phyloP scores from a whole-genome alignment of 345 rosid genomes.

The Stellera chamaejasme region DNA sequence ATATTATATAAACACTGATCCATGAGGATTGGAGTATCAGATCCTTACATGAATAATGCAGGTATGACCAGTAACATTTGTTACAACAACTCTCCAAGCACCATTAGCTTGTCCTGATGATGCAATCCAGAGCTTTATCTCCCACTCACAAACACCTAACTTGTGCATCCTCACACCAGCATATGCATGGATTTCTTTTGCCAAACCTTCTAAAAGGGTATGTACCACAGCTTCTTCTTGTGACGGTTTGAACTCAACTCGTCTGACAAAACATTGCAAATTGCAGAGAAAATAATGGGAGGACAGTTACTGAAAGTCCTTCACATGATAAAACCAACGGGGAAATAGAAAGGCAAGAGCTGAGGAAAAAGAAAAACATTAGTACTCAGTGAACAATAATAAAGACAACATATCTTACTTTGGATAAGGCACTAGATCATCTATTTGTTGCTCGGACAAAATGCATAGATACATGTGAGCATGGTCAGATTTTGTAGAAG shows the following conservation, averaged over 20 bases:
- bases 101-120: constrained; percentile 83
- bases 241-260: constrained; percentile 56
- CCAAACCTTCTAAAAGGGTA: constrained; percentile 67
- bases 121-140: constrained; percentile 90
- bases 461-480: constrained; percentile 96
- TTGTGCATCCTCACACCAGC: constrained; percentile 90
- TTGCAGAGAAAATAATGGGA: constrained; percentile 11
- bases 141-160: constrained; percentile 95
- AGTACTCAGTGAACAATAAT: background rate
- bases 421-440: constrained; percentile 83
- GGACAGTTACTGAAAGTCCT: background rate
- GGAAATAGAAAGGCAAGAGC: constrained; percentile 9
- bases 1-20: background rate
- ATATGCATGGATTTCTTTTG: constrained; percentile 64
- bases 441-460: constrained; percentile 76
- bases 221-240: constrained; percentile 72
- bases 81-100: constrained; percentile 89
- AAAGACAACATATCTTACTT: constrained; percentile 31
- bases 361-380: background rate
- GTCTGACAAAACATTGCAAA: constrained; percentile 44
- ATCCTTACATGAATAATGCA: constrained; percentile 81
- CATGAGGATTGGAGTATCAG: no score
- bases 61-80: constrained; percentile 94
- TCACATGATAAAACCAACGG: background rate
- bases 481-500: constrained; percentile 71